Percentiles rank a stretch among this genome's conserved stretches.
phyloP scores from a whole-genome alignment of 2,329 filamentous ascomycete species.

The Aspergillus fijiensis region DNA sequence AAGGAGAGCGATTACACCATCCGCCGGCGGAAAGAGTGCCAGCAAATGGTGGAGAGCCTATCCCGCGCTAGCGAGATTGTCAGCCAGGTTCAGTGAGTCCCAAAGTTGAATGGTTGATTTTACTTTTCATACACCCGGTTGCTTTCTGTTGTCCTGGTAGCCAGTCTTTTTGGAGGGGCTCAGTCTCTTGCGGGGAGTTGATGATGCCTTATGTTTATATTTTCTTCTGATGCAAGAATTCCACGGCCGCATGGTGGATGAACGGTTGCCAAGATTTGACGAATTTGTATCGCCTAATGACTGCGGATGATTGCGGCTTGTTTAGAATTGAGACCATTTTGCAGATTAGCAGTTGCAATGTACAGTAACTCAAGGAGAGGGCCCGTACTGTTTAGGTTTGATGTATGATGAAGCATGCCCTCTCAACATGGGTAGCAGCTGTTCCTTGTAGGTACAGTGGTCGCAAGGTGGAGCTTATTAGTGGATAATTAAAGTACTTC shows the following conservation, averaged over 20 bases:
- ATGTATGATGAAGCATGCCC: neutral
- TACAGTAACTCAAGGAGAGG: neutral
- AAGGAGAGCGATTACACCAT: conserved; percentile 98
- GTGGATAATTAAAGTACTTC: no score
- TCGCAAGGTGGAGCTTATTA: no score
- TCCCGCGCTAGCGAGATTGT: conserved; percentile 92
- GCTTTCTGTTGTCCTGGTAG: conserved; percentile 10
- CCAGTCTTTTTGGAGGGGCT: conserved; percentile 16
- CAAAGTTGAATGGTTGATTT: conserved; percentile 19
- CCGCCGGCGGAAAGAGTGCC: conserved; percentile 92
- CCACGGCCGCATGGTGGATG: conserved; percentile 15
- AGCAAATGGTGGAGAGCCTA: conserved; percentile 97
- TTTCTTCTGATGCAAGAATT: conserved; percentile 15
- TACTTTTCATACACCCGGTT: conserved; percentile 13
- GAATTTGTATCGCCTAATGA: conserved; percentile 30
- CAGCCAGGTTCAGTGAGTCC: conserved; percentile 63
- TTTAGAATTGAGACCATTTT: conserved; percentile 16
- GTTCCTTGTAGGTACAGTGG: no score
- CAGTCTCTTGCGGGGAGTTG: conserved; percentile 5
- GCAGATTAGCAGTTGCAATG: conserved; percentile 3
- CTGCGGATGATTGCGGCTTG: conserved; percentile 17
- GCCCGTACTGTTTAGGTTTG: neutral
- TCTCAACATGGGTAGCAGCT: neutral
- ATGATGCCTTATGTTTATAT: conserved; percentile 18
- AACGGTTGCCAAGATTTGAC: conserved; percentile 20